These are phyloP conservation scores for Coemansia sp. DNA, from an alignment of 192 early-diverging fungal species.

Conservation along the genomic window DNA sequence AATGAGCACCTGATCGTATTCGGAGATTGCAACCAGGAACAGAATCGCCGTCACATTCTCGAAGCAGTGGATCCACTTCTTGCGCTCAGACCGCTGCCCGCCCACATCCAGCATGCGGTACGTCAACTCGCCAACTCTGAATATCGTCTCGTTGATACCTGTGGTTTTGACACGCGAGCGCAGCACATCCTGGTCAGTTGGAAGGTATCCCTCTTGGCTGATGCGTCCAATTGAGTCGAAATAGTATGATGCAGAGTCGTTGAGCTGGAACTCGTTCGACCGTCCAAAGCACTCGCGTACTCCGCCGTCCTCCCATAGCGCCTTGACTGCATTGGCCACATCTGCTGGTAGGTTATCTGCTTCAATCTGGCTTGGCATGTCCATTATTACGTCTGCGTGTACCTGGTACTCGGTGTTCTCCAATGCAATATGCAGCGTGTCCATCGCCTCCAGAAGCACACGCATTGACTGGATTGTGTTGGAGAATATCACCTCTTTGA, in stretches of 20 bases:
- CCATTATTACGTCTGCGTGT: slow-evolving; percentile 72
- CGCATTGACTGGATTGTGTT: slow-evolving; percentile 97
- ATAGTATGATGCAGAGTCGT: slow-evolving; percentile 96
- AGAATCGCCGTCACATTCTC: slow-evolving; percentile 95
- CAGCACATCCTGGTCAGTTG: slow-evolving; percentile 95
- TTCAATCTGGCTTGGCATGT: slow-evolving; percentile 85
- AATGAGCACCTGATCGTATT: slow-evolving; percentile 93
- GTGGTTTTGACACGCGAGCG: slow-evolving; percentile 97
- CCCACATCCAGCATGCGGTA: slow-evolving; percentile 98
- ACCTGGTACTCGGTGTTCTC: slow-evolving; percentile 66
- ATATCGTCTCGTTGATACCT: slow-evolving; percentile 93
- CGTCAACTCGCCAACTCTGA: slow-evolving; percentile 86
- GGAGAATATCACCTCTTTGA: slow-evolving; percentile 94
- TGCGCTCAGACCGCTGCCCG: slow-evolving; percentile 96
- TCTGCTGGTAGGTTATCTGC: slow-evolving; percentile 80
- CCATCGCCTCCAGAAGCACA: slow-evolving; percentile 95
- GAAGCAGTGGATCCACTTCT: slow-evolving; percentile 99
- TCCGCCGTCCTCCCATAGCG: slow-evolving; percentile 82
- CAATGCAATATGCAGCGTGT: slow-evolving; percentile 73
- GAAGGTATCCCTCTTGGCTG: slow-evolving; percentile 73
- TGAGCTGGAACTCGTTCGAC: slow-evolving; percentile 90
- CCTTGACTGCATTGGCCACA: slow-evolving; percentile 73
- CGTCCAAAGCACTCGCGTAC: slow-evolving; percentile 80
- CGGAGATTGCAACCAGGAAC: slow-evolving; percentile 92
- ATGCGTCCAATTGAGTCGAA: slow-evolving; percentile 94